Evolutionary conservation across 208 protist species (phyloP).

Genomic region (Leishmania guyanensis): DNA sequence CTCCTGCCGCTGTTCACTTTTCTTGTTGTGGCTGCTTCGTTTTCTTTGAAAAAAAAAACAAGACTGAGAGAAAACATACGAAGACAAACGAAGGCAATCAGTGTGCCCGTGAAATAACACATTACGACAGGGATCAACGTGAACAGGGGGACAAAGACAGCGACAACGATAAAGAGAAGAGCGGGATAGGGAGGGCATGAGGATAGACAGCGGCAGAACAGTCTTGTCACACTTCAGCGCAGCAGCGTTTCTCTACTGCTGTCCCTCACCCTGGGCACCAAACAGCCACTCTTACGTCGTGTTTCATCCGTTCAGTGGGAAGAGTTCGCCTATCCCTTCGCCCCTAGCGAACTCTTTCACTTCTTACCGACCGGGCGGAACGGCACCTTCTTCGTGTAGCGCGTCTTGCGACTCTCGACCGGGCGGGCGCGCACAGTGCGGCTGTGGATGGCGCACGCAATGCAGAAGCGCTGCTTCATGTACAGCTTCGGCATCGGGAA

Average conservation of each 20-base stretch:
- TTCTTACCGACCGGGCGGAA: constrained; percentile 55
- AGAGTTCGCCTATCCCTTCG: not conserved
- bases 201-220: not conserved
- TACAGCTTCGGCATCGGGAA: constrained; percentile 99
- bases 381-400: constrained; percentile 84
- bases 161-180: too few species aligned
- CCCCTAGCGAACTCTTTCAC: not conserved
- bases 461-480: constrained; percentile 99
- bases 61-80: not conserved
- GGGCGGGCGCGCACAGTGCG: constrained; percentile 95
- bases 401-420: constrained; percentile 79
- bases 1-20: too few species aligned
- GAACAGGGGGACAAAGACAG: not conserved
- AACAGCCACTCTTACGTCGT: not conserved
- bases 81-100: not conserved
- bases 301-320: not conserved
- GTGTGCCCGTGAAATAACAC: too few species aligned
- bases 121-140: not conserved
- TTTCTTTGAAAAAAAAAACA: not conserved
- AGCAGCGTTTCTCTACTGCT: not conserved
- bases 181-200: not conserved
- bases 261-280: not conserved
- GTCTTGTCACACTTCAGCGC: not conserved
- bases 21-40: too few species aligned
- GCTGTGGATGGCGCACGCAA: constrained; percentile 99